phyloP scores from a whole-genome alignment of 805 yeast genomes.

The Myxozyma kluyveri region DNA sequence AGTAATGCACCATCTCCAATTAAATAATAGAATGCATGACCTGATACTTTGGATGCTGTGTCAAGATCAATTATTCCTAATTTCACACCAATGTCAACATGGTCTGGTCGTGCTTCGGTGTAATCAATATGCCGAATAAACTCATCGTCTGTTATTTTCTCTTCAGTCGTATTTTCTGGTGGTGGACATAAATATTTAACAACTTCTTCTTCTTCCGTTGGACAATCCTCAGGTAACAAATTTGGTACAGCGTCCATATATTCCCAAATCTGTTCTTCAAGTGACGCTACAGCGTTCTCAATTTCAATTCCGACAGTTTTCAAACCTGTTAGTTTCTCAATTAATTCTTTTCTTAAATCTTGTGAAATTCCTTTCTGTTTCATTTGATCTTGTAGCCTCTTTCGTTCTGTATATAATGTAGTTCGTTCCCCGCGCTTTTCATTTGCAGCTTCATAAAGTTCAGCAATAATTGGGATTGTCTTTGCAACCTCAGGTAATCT shows the following conservation, averaged over 20 bases:
- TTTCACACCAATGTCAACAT: constrained; percentile 65
- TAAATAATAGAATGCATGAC: constrained; percentile 85
- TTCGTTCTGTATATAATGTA: constrained; percentile 16
- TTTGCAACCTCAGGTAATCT: constrained; percentile 18
- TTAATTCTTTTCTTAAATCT: not conserved
- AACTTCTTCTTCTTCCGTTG: constrained; percentile 13
- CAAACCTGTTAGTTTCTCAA: constrained; percentile 7
- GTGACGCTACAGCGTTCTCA: constrained; percentile 8
- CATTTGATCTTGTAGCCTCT: constrained; percentile 5
- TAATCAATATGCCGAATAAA: constrained; percentile 8
- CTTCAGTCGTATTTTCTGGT: constrained; percentile 1
- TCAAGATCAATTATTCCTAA: constrained; percentile 67
- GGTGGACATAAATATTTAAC: constrained; percentile 21
- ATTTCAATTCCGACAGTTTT: constrained; percentile 4
- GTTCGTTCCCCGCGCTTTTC: constrained; percentile 4
- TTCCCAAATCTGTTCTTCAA: constrained; percentile 5
- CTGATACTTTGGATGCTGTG: constrained; percentile 71
- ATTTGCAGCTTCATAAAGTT: constrained; percentile 12
- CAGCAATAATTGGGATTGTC: constrained; percentile 14
- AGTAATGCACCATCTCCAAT: constrained; percentile 79
- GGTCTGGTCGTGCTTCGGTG: constrained; percentile 47
- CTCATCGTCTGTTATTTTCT: not conserved
- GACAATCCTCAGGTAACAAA: constrained; percentile 16
- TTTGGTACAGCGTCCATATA: constrained; percentile 24
- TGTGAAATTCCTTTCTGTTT: not conserved